Base-by-base conservation (phyloP, 2,329 filamentous ascomycete genomes). In the Thermomyces lanuginosus region DNA sequence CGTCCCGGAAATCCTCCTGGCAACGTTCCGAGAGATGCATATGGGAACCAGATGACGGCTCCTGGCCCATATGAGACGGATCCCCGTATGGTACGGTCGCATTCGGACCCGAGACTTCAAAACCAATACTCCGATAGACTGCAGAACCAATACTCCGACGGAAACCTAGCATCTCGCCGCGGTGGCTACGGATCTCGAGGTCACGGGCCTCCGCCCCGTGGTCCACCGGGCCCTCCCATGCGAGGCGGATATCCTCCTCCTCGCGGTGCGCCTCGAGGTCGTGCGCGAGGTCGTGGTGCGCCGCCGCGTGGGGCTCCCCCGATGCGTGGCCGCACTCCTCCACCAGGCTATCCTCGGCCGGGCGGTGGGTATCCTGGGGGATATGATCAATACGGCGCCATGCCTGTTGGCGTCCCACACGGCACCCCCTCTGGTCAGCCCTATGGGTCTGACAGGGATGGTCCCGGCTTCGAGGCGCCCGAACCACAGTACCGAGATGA, bases 191-290 rank as follows among this genome's bases (percentile, higher is more conserved):
- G 50, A 14, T n/a, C 18, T 1, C 12, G 15, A 17, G 27, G 31
- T 20, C 26, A 31, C 6, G 13, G 14, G 3, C 53, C 60, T 6
- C 64, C 67, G 30, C 66, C 69, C 13, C 61, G 74, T 42, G 72
- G 69, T 38, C 30, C 29, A 16, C 27, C 23, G 10, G 62, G 60
- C 5, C 67, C 63, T 36, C 56, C 55, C 3, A 48, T 50, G 12
- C 48, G 58, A 28, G 58, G 64, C 26, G 55, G 45, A 7, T 58
- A 56, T 38, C n/a, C n/a, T n/a, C n/a, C n/a, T n/a, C n/a, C n/a
- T n/a, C n/a, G n/a, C n/a, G n/a, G n/a, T n/a, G n/a, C n/a, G n/a
- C 56, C 56, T 16, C 48, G 54, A 8, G 54, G 53, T 20, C 48
- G 46, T 6, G 48, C 53, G 13, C 51, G 58, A 26, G 48, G 42